phyloP scores from a whole-genome alignment of 2,329 filamentous ascomycete species.

The Hymenoscyphus repandus region DNA sequence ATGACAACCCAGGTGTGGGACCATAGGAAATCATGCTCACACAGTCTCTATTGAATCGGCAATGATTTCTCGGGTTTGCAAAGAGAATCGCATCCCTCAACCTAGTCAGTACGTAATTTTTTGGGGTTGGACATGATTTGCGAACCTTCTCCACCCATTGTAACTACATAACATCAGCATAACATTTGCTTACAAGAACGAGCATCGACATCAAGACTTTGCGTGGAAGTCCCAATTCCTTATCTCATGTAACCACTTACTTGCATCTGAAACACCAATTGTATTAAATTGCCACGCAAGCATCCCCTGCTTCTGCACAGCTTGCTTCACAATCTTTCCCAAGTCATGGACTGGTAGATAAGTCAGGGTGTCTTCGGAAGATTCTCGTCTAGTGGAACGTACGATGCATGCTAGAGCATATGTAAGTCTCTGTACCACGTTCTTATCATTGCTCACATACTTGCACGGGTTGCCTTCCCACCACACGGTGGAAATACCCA shows the following conservation, averaged over 20 bases:
- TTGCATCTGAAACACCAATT: slow-evolving; percentile 58
- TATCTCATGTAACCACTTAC: slow-evolving; percentile 1
- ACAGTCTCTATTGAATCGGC: slow-evolving; percentile 92
- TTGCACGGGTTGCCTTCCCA: slow-evolving; percentile 98
- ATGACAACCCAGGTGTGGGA: too few species aligned
- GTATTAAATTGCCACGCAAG: slow-evolving; percentile 53
- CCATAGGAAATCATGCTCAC: slow-evolving; percentile 47
- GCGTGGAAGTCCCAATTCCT: background rate
- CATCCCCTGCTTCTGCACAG: slow-evolving; percentile 78
- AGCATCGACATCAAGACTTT: background rate
- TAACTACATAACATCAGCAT: slow-evolving; percentile 60
- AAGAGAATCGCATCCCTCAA: slow-evolving; percentile 84
- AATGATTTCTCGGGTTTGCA: slow-evolving; percentile 87
- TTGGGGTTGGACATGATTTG: background rate
- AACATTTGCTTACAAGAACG: background rate
- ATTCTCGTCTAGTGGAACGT: slow-evolving; percentile 22
- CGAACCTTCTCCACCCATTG: slow-evolving; percentile 86
- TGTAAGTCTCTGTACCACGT: slow-evolving; percentile 10
- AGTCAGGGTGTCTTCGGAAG: slow-evolving; percentile 3
- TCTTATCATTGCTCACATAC: slow-evolving; percentile 42
- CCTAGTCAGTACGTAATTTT: slow-evolving; percentile 15
- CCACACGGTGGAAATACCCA: slow-evolving; percentile 41
- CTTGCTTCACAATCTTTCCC: slow-evolving; percentile 79
- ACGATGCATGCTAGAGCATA: slow-evolving; percentile 43
- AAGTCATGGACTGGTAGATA: slow-evolving; percentile 68